These are phyloP conservation scores for Chaetomiaceae sp. DNA, from an alignment of 2,329 filamentous ascomycete species.

Conservation along the genomic window DNA sequence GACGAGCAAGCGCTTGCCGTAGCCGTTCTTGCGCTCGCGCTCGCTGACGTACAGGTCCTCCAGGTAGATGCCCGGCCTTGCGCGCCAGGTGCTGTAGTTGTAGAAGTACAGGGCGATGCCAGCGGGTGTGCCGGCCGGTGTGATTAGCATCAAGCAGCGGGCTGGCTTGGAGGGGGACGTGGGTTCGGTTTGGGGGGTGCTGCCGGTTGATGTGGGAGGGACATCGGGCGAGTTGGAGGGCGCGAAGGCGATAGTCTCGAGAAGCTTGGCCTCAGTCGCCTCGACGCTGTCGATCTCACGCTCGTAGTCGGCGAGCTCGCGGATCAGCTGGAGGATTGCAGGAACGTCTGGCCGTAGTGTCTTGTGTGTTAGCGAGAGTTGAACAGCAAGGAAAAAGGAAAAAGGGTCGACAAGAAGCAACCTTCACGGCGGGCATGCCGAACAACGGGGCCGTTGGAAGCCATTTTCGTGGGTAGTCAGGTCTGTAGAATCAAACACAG, in stretches of 20 bases:
- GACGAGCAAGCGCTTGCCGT: conserved; percentile 70
- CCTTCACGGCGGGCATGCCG: conserved; percentile 59
- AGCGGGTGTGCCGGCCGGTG: conserved; percentile 46
- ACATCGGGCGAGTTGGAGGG: conserved; percentile 41
- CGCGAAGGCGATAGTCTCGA: conserved; percentile 74
- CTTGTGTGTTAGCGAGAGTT: too few species aligned
- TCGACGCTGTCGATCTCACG: conserved; percentile 68
- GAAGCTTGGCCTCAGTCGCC: conserved; percentile 71
- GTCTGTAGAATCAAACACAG: too few species aligned
- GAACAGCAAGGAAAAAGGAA: too few species aligned
- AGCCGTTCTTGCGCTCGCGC: conserved; percentile 67
- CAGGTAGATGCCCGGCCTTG: conserved; percentile 83
- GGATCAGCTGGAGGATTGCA: conserved; percentile 75
- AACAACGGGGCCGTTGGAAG: conserved; percentile 34
- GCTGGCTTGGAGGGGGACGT: conserved; percentile 59
- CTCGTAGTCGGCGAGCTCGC: conserved; percentile 84
- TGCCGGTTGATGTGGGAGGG: conserved; percentile 27
- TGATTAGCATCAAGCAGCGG: conserved; percentile 66
- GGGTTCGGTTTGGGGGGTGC: conserved; percentile 44
- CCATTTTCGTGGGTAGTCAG: not conserved
- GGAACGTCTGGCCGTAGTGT: conserved; percentile 72
- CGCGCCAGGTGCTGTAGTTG: conserved; percentile 92
- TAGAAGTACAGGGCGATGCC: conserved; percentile 91
- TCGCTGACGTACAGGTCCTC: conserved; percentile 86
- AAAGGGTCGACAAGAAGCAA: too few species aligned